Conservation (phyloP, 1,139 yeast genomes). For the Meyerozyma carpophila region DNA sequence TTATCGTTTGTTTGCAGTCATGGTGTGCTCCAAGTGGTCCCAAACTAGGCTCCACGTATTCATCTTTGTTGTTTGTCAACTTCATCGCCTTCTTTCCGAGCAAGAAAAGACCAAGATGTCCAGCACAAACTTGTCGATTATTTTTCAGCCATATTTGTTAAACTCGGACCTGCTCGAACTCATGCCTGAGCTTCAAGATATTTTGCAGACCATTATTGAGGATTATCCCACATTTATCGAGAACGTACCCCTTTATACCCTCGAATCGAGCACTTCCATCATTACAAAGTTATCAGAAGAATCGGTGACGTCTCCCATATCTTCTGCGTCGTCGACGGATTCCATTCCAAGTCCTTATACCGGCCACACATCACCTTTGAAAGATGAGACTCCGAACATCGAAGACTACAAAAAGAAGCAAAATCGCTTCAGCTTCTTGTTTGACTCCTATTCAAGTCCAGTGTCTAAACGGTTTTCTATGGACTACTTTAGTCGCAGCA, state of each 20-base stretch:
- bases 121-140: conserved; percentile 8
- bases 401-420: background rate
- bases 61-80: background rate
- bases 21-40: conserved; percentile 1
- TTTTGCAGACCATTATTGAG: conserved; percentile 8
- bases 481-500: conserved; percentile 1
- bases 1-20: background rate
- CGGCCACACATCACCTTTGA: background rate
- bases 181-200: conserved; percentile 5
- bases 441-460: background rate
- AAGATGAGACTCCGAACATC: background rate
- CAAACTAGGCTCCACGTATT: background rate
- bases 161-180: conserved; percentile 7
- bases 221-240: conserved; percentile 6
- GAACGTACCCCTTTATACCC: conserved; percentile 1
- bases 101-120: conserved; percentile 9
- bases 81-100: background rate
- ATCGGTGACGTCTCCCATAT: conserved; percentile 5
- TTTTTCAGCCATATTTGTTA: conserved; percentile 12
- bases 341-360: background rate
- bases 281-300: conserved; percentile 5
- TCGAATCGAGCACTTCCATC: conserved; percentile 3
- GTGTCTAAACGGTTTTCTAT: background rate
- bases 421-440: background rate
- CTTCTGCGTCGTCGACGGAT: conserved; percentile 6